Conservation (phyloP, 2,329 filamentous ascomycete species). For the Coniosporium uncinatum region DNA sequence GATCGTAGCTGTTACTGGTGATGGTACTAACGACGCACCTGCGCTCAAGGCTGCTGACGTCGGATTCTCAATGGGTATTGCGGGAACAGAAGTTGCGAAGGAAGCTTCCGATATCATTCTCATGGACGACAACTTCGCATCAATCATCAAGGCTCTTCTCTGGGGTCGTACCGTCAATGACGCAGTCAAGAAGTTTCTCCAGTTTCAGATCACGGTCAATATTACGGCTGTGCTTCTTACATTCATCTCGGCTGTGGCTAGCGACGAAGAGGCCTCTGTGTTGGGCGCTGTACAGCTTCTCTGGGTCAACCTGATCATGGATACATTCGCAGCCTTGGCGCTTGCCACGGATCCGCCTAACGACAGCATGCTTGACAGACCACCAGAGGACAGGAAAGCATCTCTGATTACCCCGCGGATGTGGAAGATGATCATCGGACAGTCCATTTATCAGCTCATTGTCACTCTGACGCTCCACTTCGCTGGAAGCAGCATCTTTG, state of each 20-base stretch:
- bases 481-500: constrained; percentile 56
- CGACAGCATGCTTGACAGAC: constrained; percentile 73
- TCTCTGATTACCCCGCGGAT: constrained; percentile 82
- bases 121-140: constrained; percentile 85
- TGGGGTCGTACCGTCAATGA: constrained; percentile 55
- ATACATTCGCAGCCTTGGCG: constrained; percentile 86
- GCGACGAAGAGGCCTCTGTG: constrained; percentile 62
- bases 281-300: constrained; percentile 87
- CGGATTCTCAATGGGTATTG: constrained; percentile 82
- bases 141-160: constrained; percentile 78
- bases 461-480: constrained; percentile 82
- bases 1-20: constrained; percentile 77
- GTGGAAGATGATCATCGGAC: constrained; percentile 99
- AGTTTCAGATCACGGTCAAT: constrained; percentile 82
- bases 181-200: constrained; percentile 33
- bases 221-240: constrained; percentile 85
- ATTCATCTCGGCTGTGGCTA: constrained; percentile 81
- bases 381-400: constrained; percentile 70
- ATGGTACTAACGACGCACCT: constrained; percentile 80
- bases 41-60: constrained; percentile 78
- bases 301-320: constrained; percentile 98
- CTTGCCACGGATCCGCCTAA: constrained; percentile 89
- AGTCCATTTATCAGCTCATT: constrained; percentile 81
- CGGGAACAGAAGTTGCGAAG: constrained; percentile 79
- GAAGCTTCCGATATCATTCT: constrained; percentile 82